phyloP scores from a whole-genome alignment of 768 basidiomycete species.

The Lactarius pseudohatsudake region DNA sequence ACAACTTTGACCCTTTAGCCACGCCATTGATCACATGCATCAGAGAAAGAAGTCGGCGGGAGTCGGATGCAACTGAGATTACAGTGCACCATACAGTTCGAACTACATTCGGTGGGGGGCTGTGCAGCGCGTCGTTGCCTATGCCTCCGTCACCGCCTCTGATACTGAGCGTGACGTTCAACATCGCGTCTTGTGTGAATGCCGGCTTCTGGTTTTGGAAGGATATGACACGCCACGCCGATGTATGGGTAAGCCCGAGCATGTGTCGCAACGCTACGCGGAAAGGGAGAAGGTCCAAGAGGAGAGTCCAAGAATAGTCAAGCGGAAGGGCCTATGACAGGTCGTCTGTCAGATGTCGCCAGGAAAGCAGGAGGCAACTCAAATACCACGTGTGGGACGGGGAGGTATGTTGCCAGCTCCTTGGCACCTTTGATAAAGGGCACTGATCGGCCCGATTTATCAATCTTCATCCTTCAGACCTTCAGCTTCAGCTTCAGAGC shows the following conservation, averaged over 20 bases:
- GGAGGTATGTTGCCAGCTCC: conserved; percentile 47
- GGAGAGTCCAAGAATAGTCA: conserved; percentile 83
- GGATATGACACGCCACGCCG: conserved; percentile 75
- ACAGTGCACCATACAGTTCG: conserved; percentile 62
- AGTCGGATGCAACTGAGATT: too few relatives aligned
- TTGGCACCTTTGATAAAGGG: too few relatives aligned
- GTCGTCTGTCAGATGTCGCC: background rate
- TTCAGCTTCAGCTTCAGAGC: too few relatives aligned
- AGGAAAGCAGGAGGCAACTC: conserved; percentile 2
- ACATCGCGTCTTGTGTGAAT: conserved; percentile 53
- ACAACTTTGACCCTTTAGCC: conserved; percentile 80
- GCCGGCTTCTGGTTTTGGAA: conserved; percentile 51
- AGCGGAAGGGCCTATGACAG: conserved; percentile 71
- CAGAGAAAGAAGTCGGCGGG: too few relatives aligned
- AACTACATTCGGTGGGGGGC: conserved; percentile 56
- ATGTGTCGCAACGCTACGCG: conserved; percentile 66
- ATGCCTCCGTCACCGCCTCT: conserved; percentile 34
- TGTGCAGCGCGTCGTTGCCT: conserved; percentile 37
- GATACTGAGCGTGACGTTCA: conserved; percentile 56
- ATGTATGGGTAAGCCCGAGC: conserved; percentile 76
- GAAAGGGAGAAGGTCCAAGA: conserved; percentile 80
- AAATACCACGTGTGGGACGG: conserved; percentile 72
- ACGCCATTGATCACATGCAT: too few relatives aligned
- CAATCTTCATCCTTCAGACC: too few relatives aligned
- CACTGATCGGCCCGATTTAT: too few relatives aligned